Conservation (phyloP, 306 rosid genomes). For the Cucurbita moschata region DNA sequence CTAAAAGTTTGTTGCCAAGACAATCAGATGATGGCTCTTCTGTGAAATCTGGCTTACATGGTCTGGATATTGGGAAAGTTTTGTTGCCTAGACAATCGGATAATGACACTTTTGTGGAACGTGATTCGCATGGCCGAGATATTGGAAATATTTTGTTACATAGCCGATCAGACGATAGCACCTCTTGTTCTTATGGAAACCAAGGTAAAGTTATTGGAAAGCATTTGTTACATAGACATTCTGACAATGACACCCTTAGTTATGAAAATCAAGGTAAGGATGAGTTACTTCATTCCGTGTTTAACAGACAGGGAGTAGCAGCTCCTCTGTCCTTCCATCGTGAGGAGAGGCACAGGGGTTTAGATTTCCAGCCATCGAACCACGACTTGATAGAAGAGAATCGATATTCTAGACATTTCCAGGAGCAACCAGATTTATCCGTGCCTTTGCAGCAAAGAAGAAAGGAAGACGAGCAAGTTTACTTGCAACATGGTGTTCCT, state of each 20-base stretch:
- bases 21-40: not conserved
- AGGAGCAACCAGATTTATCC: conserved; percentile 41
- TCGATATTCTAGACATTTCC: conserved; percentile 51
- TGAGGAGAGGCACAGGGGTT: conserved; percentile 41
- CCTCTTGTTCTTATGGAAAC: conserved; percentile 22
- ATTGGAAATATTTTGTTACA: conserved; percentile 30
- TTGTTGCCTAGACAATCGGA: conserved; percentile 36
- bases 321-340: conserved; percentile 35
- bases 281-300: conserved; percentile 59
- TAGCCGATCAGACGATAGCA: conserved; percentile 29
- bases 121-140: conserved; percentile 21
- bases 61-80: conserved; percentile 32
- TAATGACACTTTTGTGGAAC: conserved; percentile 18
- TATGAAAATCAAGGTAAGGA: conserved; percentile 30
- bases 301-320: conserved; percentile 34
- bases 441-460: conserved; percentile 44
- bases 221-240: conserved; percentile 32
- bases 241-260: conserved; percentile 37
- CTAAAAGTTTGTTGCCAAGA: not conserved
- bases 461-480: conserved; percentile 44
- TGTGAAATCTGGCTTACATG: not conserved
- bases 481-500: conserved; percentile 31
- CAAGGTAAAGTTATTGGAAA: conserved; percentile 30
- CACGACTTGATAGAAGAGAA: conserved; percentile 33
- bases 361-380: conserved; percentile 42